Percentiles rank a stretch among this genome's conserved stretches.
Conservation (phyloP, 768 basidiomycete species). For the Pleurotus tuoliensis region DNA sequence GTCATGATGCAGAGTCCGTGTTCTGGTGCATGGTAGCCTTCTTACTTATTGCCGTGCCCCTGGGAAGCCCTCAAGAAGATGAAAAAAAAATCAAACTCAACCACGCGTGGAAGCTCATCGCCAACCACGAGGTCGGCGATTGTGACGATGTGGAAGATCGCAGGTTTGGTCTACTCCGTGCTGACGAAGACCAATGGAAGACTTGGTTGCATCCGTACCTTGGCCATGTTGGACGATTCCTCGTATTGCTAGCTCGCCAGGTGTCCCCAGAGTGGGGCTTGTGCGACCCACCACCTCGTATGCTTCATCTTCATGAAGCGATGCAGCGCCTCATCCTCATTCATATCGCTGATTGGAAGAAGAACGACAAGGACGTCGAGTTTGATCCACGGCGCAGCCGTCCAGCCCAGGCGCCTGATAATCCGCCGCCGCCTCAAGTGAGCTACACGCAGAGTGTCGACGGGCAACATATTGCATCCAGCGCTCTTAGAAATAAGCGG, state of each 20-base stretch:
- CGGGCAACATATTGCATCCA: no score
- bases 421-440: no score
- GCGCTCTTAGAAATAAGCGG: no score
- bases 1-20: conserved; percentile 7
- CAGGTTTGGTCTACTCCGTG: no score
- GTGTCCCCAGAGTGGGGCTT: background rate
- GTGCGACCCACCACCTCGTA: background rate
- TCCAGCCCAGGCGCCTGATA: no score
- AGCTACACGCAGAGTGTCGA: no score
- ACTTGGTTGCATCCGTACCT: background rate
- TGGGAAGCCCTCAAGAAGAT: background rate
- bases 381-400: background rate
- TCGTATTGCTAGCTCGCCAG: background rate
- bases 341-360: background rate
- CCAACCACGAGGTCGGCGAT: no score
- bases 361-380: background rate
- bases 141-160: no score
- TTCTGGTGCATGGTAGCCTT: conserved; percentile 5
- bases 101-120: no score
- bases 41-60: background rate
- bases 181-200: background rate
- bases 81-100: no score
- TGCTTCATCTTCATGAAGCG: conserved; percentile 6
- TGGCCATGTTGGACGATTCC: background rate
- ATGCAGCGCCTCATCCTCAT: conserved; percentile 4